Evolutionary conservation across 2,329 filamentous ascomycete species (phyloP), one percentile per base, ranked within the genome.

Genomic region (Kalaharituber pfeilii): DNA sequence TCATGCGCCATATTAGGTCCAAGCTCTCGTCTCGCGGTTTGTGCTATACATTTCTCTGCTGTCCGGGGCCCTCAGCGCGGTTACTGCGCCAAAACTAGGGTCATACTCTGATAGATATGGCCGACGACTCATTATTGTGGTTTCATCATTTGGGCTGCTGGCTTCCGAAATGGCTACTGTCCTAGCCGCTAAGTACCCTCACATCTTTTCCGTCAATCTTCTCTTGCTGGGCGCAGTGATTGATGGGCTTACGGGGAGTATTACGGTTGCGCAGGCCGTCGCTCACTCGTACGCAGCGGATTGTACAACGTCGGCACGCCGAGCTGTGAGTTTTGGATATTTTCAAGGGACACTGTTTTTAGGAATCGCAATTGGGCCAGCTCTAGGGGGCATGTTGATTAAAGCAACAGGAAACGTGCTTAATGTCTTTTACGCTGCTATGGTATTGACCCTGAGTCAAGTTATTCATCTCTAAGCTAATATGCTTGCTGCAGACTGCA

Each of bases 221-320:
- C 71, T 98, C 22, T 70, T 96, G 5, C 67, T 89, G 1, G 86
- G 86, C 8, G 78, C 81, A 30, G 72, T 84, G 8, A 73, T 88
- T 47, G 91, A 98, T 65, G 91, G 91, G 3, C 65, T 94, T 4
- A 80, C 80, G 8, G 91, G 91, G 6, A 94, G 88, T 0, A 94
- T 95, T 66, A 94, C 87, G 1, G 79, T 86, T 0, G 82, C 82
- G 26, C 83, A 83, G 72, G 80, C 82, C 47, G 71, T 94, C 55
- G 81, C 79, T 22, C 82, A 93, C 66, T 86, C 89, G 0, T 98
- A 96, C 67, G 82, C 84, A 11, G 81, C 86, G 39, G 91, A 98
- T 67, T 94, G 86, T 68, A 89, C 87, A 0, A 73, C 83, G 3
- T 84, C 87, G 0, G 82, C 84, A 27, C 79, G 78, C 64, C 80